These are phyloP conservation scores for Cladorrhinum samala DNA, from an alignment of 495 filamentous ascomycete species.

Conservation along the genomic window DNA sequence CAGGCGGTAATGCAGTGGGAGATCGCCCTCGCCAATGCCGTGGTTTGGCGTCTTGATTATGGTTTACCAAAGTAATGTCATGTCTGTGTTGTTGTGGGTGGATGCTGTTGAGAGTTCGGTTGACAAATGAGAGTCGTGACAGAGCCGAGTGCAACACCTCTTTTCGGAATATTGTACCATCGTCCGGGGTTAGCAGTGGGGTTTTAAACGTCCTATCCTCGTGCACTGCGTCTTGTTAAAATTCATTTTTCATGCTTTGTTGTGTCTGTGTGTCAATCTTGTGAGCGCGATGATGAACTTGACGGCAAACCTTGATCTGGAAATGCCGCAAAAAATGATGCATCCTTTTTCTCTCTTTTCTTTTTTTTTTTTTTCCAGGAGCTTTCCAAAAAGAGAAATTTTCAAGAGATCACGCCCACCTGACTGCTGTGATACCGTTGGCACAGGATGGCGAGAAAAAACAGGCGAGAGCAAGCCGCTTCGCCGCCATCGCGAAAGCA, in stretches of 20 bases:
- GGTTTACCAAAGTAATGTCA: background rate
- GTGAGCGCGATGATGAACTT: too few species aligned
- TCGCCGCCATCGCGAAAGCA: constrained; percentile 5
- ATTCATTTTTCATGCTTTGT: background rate
- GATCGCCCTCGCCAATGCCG: constrained; percentile 14
- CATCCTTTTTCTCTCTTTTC: too few species aligned
- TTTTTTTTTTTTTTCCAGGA: too few species aligned
- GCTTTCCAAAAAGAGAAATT: background rate
- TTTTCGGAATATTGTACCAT: constrained; percentile 3
- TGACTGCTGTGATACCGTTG: background rate
- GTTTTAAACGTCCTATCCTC: background rate
- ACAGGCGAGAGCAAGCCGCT: constrained; percentile 10
- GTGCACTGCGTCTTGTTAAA: background rate
- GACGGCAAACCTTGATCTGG: background rate
- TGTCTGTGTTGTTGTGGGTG: background rate
- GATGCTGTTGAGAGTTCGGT: background rate
- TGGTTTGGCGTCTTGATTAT: constrained; percentile 11
- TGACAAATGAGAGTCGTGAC: background rate
- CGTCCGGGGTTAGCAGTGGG: background rate
- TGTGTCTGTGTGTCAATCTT: too few species aligned
- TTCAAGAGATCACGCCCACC: background rate
- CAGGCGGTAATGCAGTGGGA: constrained; percentile 12
- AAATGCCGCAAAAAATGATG: constrained; percentile 1
- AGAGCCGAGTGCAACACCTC: constrained; percentile 5
- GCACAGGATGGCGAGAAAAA: background rate